These are phyloP conservation scores for Paramecium biaurelia DNA, from an alignment of 73 alveolate genomes.

Conservation along the genomic window DNA sequence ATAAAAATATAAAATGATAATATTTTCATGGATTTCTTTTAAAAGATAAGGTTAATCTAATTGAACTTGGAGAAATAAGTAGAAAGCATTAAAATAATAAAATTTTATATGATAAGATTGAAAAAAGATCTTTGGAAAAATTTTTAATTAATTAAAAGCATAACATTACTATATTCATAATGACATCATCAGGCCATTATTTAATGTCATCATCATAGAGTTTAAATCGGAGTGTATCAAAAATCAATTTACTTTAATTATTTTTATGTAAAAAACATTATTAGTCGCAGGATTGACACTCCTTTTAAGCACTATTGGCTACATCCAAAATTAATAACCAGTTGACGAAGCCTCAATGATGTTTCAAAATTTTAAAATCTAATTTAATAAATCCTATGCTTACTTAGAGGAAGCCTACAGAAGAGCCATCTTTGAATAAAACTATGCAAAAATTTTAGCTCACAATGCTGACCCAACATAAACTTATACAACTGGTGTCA, in stretches of 20 bases:
- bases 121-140: too few species aligned
- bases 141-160: neutral
- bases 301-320: neutral
- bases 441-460: conserved; percentile 8
- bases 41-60: too few species aligned
- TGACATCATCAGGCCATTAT: neutral
- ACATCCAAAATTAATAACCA: neutral
- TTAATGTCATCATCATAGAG: neutral
- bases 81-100: too few species aligned
- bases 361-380: neutral
- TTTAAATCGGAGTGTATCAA: neutral
- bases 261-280: neutral
- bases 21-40: too few species aligned
- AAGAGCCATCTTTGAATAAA: neutral
- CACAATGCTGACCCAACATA: conserved; percentile 43
- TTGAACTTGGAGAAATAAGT: too few species aligned
- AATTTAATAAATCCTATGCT: neutral
- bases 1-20: too few species aligned
- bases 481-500: neutral
- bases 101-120: too few species aligned
- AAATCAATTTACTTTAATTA: neutral
- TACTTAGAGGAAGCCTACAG: neutral
- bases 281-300: conserved; percentile 1
- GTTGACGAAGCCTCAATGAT: too few species aligned
- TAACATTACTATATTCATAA: neutral